Evolutionary conservation across 2,329 filamentous ascomycete genomes (phyloP).

Genomic region (Trichoderma cornu-damae): DNA sequence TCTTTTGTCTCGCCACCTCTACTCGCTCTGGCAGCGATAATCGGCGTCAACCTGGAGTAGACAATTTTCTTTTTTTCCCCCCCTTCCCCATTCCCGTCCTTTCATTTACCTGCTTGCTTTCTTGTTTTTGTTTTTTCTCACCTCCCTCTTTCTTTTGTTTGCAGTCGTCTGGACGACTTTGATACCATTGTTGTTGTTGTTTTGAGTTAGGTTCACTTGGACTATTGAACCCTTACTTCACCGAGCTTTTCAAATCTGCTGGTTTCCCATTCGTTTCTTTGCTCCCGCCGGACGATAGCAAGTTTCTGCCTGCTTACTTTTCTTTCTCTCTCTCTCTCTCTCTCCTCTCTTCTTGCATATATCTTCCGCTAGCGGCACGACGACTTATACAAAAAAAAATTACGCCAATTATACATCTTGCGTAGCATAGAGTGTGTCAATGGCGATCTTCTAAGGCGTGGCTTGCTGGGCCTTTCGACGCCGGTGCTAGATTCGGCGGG

Average conservation of each 20-base stretch:
- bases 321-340: neutral
- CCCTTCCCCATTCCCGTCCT: neutral
- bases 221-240: neutral
- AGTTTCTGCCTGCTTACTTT: neutral
- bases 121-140: neutral
- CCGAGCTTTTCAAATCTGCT: neutral
- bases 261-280: conserved; percentile 1
- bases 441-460: conserved; percentile 12
- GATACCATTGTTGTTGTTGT: neutral
- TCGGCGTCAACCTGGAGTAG: neutral
- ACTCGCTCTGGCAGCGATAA: conserved; percentile 15
- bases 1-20: neutral
- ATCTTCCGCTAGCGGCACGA: neutral
- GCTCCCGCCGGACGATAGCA: conserved; percentile 10
- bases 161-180: conserved; percentile 17
- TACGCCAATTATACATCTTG: neutral
- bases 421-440: neutral
- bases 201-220: neutral
- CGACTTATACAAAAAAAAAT: neutral
- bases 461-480: conserved; percentile 6
- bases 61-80: neutral
- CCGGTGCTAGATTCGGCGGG: neutral
- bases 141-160: neutral
- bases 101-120: neutral
- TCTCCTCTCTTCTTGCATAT: neutral